A percentile compares a stretch with the other conserved stretches of the same genome.
Evolutionary conservation across 2,329 filamentous ascomycete species (phyloP).

Genomic region (Colletotrichum sojae): DNA sequence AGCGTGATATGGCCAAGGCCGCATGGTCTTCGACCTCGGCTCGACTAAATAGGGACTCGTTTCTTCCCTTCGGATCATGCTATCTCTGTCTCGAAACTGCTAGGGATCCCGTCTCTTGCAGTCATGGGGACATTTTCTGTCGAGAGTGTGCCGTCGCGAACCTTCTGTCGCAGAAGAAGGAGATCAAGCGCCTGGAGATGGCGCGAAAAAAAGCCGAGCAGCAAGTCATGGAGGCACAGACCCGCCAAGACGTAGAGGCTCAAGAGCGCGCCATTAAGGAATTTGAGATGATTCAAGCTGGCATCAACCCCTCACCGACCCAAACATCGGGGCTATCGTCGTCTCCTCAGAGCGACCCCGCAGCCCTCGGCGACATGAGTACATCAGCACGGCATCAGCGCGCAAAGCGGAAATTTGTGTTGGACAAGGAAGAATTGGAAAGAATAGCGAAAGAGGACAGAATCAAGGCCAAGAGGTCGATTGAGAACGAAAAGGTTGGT

Average conservation of each 20-base stretch:
- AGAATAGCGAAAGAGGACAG: conserved; percentile 79
- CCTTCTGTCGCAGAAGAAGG: conserved; percentile 90
- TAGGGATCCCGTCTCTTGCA: conserved; percentile 86
- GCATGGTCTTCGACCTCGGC: conserved; percentile 87
- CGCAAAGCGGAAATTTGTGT: conserved; percentile 82
- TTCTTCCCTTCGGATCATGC: conserved; percentile 91
- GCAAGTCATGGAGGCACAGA: conserved; percentile 73
- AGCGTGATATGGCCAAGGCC: conserved; percentile 84
- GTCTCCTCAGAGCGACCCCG: background rate
- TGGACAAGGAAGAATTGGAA: conserved; percentile 83
- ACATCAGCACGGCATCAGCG: conserved; percentile 41
- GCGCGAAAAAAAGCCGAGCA: conserved; percentile 72
- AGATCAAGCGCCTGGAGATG: conserved; percentile 86
- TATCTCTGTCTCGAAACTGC: conserved; percentile 87
- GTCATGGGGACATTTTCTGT: conserved; percentile 91
- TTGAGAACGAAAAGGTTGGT: conserved; percentile 79
- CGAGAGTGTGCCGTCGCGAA: conserved; percentile 93
- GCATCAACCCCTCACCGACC: conserved; percentile 56
- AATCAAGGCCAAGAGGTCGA: conserved; percentile 76
- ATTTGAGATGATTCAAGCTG: conserved; percentile 89
- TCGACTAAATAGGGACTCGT: conserved; percentile 90
- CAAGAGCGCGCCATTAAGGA: conserved; percentile 79
- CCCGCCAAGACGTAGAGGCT: conserved; percentile 77
- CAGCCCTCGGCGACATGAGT: conserved; percentile 3
- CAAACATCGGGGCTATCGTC: background rate